phyloP scores from a whole-genome alignment of 148 eudicot species.

The Silene latifolia region DNA sequence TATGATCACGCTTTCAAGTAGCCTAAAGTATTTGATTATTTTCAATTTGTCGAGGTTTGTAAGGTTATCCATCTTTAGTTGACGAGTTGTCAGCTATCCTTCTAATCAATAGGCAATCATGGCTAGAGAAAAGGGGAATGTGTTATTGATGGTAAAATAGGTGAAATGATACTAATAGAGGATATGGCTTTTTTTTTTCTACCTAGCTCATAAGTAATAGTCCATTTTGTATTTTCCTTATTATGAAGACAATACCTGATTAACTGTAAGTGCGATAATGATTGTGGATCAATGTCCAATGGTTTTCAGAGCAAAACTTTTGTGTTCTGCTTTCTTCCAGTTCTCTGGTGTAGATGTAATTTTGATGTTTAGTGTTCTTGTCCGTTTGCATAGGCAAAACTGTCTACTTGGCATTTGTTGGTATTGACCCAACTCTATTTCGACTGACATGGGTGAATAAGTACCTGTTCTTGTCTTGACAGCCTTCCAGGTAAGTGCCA shows the following conservation, averaged over 20 bases:
- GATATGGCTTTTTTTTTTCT: background rate
- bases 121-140: background rate
- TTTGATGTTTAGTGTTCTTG: background rate
- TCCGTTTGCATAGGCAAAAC: background rate
- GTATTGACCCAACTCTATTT: conserved; percentile 8
- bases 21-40: background rate
- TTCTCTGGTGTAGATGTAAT: background rate
- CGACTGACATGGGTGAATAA: conserved; percentile 1
- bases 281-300: background rate
- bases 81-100: background rate
- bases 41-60: background rate
- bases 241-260: background rate
- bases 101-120: background rate
- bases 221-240: background rate
- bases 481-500: background rate
- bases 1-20: background rate
- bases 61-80: background rate
- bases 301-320: background rate
- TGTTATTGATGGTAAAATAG: background rate
- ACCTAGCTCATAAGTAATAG: background rate
- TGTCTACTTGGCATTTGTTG: conserved; percentile 5
- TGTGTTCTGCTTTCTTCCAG: background rate
- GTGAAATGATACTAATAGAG: background rate
- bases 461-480: background rate
- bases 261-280: background rate